phyloP scores from a whole-genome alignment of 2,329 filamentous ascomycete species.

The Arthrobotrys megalospora region DNA sequence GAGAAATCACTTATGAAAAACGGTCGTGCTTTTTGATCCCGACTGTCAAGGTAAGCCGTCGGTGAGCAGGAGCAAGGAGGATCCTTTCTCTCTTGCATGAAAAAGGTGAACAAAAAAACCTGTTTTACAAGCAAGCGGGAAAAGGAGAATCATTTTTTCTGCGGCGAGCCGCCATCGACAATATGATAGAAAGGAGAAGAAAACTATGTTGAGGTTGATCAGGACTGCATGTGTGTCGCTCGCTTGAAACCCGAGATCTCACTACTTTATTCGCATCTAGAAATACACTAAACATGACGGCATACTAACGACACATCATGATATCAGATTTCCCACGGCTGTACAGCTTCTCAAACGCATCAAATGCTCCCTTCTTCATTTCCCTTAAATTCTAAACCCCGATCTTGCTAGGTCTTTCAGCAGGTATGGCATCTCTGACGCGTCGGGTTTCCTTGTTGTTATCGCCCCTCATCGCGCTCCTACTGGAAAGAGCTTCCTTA shows the following conservation, averaged over 20 bases:
- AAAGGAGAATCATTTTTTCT: not conserved
- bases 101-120: slow-evolving; percentile 9
- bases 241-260: slow-evolving; percentile 18
- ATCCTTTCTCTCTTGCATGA: slow-evolving; percentile 13
- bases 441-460: slow-evolving; percentile 25
- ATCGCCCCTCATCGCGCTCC: slow-evolving; percentile 42
- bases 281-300: slow-evolving; percentile 27
- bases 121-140: not conserved
- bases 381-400: not conserved
- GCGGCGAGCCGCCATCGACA: not conserved
- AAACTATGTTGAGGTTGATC: not conserved
- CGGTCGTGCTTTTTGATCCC: slow-evolving; percentile 36
- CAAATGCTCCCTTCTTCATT: slow-evolving; percentile 16
- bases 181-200: not conserved
- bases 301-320: slow-evolving; percentile 2
- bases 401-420: too few relatives aligned
- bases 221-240: not conserved
- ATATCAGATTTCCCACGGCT: not conserved
- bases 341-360: slow-evolving; percentile 16
- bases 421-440: not conserved
- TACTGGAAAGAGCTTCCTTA: slow-evolving; percentile 12
- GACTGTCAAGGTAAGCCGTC: slow-evolving; percentile 2
- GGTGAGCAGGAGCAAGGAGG: slow-evolving; percentile 31
- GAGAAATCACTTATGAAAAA: slow-evolving; percentile 30
- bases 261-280: slow-evolving; percentile 23